These are phyloP conservation scores for Neurospora pannonica DNA, from an alignment of 495 filamentous ascomycete species.

Conservation along the genomic window DNA sequence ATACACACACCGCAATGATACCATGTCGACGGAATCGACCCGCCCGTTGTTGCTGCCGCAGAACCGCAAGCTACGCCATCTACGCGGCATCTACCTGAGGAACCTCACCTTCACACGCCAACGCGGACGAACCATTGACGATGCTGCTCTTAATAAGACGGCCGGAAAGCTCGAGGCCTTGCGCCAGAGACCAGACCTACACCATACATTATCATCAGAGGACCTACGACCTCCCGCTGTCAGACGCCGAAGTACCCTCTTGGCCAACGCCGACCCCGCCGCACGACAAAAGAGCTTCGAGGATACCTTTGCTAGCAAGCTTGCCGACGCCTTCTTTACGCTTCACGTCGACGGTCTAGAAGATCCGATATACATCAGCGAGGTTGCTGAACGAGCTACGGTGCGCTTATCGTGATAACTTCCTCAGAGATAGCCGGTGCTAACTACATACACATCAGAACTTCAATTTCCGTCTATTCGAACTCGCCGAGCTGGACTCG, in stretches of 20 bases:
- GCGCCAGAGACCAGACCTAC: conserved; percentile 42
- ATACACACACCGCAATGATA: conserved; percentile 11
- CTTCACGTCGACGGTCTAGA: conserved; percentile 57
- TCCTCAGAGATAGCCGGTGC: not conserved
- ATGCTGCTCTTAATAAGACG: conserved; percentile 68
- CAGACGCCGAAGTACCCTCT: conserved; percentile 60
- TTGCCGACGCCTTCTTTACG: conserved; percentile 87
- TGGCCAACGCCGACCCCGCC: conserved; percentile 56
- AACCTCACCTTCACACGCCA: conserved; percentile 63
- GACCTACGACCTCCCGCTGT: conserved; percentile 45
- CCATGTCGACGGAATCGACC: conserved; percentile 30
- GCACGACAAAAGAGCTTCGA: conserved; percentile 68
- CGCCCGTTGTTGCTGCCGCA: conserved; percentile 44
- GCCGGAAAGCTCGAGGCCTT: conserved; percentile 59
- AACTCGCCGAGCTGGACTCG: conserved; percentile 60
- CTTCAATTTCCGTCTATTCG: conserved; percentile 81
- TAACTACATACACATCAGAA: conserved; percentile 39
- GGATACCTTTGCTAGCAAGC: conserved; percentile 55
- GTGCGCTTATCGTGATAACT: conserved; percentile 22
- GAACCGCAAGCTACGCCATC: conserved; percentile 83
- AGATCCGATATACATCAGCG: conserved; percentile 85
- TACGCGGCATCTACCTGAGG: conserved; percentile 77
- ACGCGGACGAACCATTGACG: conserved; percentile 71
- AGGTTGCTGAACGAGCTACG: conserved; percentile 65
- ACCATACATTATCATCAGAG: conserved; percentile 64